Evolutionary conservation across 1,139 yeast genomes (phyloP).

Genomic region (Magnusiomyces paraingens): DNA sequence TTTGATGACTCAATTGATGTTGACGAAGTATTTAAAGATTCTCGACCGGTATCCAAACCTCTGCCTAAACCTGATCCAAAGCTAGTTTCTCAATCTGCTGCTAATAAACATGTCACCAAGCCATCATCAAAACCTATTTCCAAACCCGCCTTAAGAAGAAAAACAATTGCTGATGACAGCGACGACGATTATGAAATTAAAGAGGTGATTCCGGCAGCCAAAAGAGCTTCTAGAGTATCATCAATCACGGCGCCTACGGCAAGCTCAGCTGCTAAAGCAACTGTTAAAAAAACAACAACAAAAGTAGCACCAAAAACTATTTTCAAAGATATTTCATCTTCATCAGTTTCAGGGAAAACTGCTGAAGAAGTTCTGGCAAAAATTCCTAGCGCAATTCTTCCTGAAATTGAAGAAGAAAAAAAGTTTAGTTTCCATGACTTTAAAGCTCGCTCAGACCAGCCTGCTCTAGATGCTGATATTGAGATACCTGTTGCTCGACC

Average conservation of each 20-base stretch:
- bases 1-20: conserved; percentile 28
- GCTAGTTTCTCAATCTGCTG: no score
- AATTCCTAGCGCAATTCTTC: conserved; percentile 66
- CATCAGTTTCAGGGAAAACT: conserved; percentile 20
- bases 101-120: no score
- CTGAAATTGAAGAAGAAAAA: conserved; percentile 46
- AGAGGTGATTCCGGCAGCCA: background rate
- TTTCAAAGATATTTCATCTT: no score
- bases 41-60: conserved; percentile 2
- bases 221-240: conserved; percentile 1
- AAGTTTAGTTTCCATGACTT: conserved; percentile 51
- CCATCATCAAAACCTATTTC: conserved; percentile 14
- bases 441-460: conserved; percentile 31
- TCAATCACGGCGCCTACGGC: no score
- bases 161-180: conserved; percentile 3
- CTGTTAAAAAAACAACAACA: no score
- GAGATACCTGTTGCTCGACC: conserved; percentile 72
- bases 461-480: conserved; percentile 20
- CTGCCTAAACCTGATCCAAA: conserved; percentile 1
- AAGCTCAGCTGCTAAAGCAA: no score
- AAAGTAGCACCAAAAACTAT: no score
- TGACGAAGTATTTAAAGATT: conserved; percentile 37
- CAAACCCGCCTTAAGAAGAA: conserved; percentile 18
- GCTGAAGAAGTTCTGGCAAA: conserved; percentile 51
- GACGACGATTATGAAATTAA: conserved; percentile 1